Conservation (phyloP, 352 stramenopile genomes). For the Phytopythium litorale region DNA sequence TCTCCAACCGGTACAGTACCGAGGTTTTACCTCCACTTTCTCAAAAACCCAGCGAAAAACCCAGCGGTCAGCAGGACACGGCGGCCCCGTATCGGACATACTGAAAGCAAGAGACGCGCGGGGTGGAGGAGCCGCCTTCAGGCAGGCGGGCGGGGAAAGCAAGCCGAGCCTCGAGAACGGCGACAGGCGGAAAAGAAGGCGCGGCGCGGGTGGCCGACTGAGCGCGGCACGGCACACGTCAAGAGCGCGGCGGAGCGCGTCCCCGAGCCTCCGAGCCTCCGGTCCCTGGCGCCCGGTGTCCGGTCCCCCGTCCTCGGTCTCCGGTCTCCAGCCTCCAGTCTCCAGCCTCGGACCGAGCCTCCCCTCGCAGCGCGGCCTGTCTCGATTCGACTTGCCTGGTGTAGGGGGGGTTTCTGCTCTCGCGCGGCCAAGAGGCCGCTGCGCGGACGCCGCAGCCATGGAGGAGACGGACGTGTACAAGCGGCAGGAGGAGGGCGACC, state of each 20-base stretch:
- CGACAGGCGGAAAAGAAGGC: conserved; percentile 2
- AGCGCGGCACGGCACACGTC: not conserved
- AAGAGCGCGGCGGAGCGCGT: not conserved
- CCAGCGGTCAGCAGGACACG: not conserved
- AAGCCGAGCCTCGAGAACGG: not conserved
- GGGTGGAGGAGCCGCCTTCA: not conserved
- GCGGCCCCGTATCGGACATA: not conserved
- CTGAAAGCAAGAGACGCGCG: not conserved
- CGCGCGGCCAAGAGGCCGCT: not conserved
- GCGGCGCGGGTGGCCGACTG: not conserved
- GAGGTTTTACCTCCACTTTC: too few species aligned
- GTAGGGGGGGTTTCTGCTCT: too few species aligned
- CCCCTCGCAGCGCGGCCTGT: too few species aligned
- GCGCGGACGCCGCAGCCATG: conserved; percentile 20
- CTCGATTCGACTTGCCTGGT: too few species aligned
- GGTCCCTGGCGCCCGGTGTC: too few species aligned
- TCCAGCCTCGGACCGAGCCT: too few species aligned
- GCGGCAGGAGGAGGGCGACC: conserved; percentile 60
- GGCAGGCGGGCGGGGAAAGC: not conserved
- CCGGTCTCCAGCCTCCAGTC: too few species aligned
- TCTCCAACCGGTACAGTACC: too few species aligned
- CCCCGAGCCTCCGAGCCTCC: too few species aligned
- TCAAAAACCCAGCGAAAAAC: not conserved
- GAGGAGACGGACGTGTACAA: conserved; percentile 70
- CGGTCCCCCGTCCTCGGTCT: too few species aligned